Evolutionary conservation across 805 yeast species (phyloP), one percentile per base, ranked within the genome.

Genomic region (Blastobotrys americana): DNA sequence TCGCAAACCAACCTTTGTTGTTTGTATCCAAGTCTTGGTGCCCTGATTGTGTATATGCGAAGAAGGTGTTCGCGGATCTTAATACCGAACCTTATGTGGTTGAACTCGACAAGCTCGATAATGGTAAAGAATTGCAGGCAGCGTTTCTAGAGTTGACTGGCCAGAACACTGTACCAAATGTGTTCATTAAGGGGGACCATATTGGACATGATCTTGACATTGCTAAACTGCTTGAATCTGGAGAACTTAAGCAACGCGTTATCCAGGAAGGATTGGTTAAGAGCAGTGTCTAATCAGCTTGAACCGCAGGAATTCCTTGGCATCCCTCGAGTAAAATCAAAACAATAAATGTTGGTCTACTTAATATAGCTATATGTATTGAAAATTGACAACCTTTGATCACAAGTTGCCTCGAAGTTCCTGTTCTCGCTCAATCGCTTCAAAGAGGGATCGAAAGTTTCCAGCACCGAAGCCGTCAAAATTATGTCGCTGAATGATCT

Each of bases 391-490:
- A 25, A 25, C 31, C 13, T 8, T 25, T 8, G 31, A 25, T 25
- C 13, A 55, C 27, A 55, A 41, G 40, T 85, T 85, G 1, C 95
- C 95, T 42, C 95, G 73, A 41, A 63, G 56, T 45, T 60, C 69
- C 59, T 86, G 95, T 52, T 84, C 89, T n/a, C 71, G 71, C 60
- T 86, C 96, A 46, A 86, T 78, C 4, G 83, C 76, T 57, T 85
- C 89, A 57, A 84, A 86, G 33, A 87, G 66, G 0, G 93, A 84
- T 59, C 78, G 82, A 67, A 86, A 86, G 49, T 88, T 86, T 1
- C 95, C 95, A 41, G 87, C 87, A 1, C 95, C 96, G 63, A 86
- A 86, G 0, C 96, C 96, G 48, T 80, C 73, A 59, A 84, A 89
- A 55, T 84, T 82, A 54, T 73, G 70, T 48, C 95, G 72, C 63